Evolutionary conservation across 495 filamentous ascomycete species (phyloP).

Genomic region (Podospora comata): DNA sequence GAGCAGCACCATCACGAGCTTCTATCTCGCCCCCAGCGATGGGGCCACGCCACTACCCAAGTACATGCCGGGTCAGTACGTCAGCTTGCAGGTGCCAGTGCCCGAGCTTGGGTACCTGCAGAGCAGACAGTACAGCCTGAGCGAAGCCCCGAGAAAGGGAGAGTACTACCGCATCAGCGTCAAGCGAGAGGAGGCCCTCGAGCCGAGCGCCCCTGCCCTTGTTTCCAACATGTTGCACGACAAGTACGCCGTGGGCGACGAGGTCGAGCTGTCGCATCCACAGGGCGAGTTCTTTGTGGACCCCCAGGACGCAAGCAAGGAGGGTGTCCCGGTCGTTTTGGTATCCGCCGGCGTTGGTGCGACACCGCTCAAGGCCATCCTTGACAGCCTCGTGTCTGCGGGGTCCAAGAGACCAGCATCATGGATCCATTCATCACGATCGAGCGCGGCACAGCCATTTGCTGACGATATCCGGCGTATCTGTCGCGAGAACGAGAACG

Average conservation of each 20-base stretch:
- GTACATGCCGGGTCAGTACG: slow-evolving; percentile 68
- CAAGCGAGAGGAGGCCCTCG: slow-evolving; percentile 57
- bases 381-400: slow-evolving; percentile 48
- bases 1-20: slow-evolving; percentile 57
- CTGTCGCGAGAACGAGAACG: slow-evolving; percentile 41
- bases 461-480: slow-evolving; percentile 50
- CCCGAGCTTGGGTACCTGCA: slow-evolving; percentile 58
- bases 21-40: slow-evolving; percentile 64
- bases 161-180: slow-evolving; percentile 68
- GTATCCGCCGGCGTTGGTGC: slow-evolving; percentile 68
- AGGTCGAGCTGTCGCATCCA: slow-evolving; percentile 63
- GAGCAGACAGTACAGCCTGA: slow-evolving; percentile 69
- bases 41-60: slow-evolving; percentile 51
- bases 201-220: slow-evolving; percentile 51
- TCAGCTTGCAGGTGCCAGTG: slow-evolving; percentile 58
- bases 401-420: slow-evolving; percentile 49
- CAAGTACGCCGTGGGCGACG: slow-evolving; percentile 56
- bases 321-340: slow-evolving; percentile 55
- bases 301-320: slow-evolving; percentile 35
- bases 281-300: slow-evolving; percentile 65
- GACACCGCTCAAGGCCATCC: slow-evolving; percentile 63
- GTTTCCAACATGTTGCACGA: slow-evolving; percentile 70
- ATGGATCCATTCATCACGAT: slow-evolving; percentile 63
- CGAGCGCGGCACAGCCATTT: slow-evolving; percentile 51
- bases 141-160: slow-evolving; percentile 51